These are phyloP conservation scores for Lactifluus volemus DNA, from an alignment of 768 basidiomycete genomes.

Conservation along the genomic window DNA sequence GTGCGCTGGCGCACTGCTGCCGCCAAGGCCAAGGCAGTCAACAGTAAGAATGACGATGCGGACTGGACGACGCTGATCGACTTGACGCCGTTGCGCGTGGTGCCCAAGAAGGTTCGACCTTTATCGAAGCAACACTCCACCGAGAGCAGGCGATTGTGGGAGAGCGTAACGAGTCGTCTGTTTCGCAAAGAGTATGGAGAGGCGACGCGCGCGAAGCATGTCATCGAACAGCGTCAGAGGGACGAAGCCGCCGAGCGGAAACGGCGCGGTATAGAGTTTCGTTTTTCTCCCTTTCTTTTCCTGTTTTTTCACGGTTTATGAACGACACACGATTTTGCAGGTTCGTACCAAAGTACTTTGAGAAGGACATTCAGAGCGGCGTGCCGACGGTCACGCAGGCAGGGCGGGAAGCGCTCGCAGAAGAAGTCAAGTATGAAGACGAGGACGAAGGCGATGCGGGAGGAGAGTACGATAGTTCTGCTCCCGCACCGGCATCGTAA, in stretches of 20 bases:
- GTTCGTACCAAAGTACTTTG: conserved; percentile 72
- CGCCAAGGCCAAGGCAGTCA: conserved; percentile 7
- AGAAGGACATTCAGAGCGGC: conserved; percentile 56
- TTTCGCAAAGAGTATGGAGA: conserved; percentile 81
- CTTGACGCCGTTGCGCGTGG: conserved; percentile 52
- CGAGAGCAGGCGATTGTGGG: conserved; percentile 89
- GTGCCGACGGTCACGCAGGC: conserved; percentile 57
- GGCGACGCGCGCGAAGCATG: conserved; percentile 85
- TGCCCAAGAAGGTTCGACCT: conserved; percentile 83
- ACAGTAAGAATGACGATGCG: not conserved
- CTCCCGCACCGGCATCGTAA: not conserved
- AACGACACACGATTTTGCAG: conserved; percentile 30
- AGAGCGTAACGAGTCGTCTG: conserved; percentile 65
- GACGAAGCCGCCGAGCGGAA: conserved; percentile 85
- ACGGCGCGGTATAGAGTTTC: conserved; percentile 61
- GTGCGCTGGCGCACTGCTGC: conserved; percentile 65
- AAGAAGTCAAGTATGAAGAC: conserved; percentile 42
- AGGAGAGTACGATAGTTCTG: not conserved
- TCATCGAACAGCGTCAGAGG: conserved; percentile 89
- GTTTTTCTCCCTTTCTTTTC: conserved; percentile 31
- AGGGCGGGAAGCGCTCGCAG: conserved; percentile 64
- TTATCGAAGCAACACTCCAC: conserved; percentile 65
- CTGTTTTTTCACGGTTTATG: too few relatives aligned
- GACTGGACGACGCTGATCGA: conserved; percentile 71
- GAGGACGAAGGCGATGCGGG: conserved; percentile 10